Evolutionary conservation across 2,329 filamentous ascomycete genomes (phyloP).

Genomic region (Dactylellina parvicollis): DNA sequence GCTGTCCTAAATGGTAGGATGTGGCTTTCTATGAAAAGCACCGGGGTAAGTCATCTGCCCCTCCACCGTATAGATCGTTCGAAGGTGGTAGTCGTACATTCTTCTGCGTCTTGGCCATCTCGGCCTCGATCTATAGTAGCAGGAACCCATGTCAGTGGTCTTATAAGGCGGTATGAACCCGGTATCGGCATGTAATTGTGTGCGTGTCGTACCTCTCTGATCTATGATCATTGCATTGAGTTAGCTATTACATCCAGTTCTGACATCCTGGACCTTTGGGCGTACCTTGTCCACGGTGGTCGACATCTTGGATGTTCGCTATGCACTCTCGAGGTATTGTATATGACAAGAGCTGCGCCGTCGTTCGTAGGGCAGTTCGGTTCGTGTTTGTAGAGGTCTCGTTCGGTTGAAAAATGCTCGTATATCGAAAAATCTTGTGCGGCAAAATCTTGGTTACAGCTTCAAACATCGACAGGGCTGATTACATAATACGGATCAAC

Average conservation of each 20-base stretch:
- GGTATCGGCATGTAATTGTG: background rate
- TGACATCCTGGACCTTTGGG: conserved; percentile 76
- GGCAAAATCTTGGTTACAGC: conserved; percentile 39
- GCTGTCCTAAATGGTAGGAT: conserved; percentile 90
- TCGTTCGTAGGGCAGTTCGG: background rate
- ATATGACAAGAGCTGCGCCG: background rate
- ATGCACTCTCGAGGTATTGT: conserved; percentile 54
- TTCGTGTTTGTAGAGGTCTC: background rate
- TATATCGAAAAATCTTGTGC: conserved; percentile 8
- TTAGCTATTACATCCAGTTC: conserved; percentile 92
- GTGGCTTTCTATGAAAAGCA: conserved; percentile 73
- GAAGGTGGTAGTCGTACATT: conserved; percentile 65
- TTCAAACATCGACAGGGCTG: conserved; percentile 14
- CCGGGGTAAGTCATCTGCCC: conserved; percentile 3
- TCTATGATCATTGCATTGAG: conserved; percentile 57
- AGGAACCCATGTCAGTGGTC: conserved; percentile 9
- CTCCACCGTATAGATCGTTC: background rate
- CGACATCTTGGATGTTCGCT: conserved; percentile 74
- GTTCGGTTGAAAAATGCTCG: conserved; percentile 20
- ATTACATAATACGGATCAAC: conserved; percentile 18
- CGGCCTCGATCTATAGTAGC: conserved; percentile 51
- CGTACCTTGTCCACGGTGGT: conserved; percentile 95
- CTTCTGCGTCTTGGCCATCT: conserved; percentile 97
- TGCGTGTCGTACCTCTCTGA: conserved; percentile 54
- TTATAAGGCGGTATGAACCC: background rate